phyloP scores from a whole-genome alignment of 306 rosid species.

The Parietaria judaica region DNA sequence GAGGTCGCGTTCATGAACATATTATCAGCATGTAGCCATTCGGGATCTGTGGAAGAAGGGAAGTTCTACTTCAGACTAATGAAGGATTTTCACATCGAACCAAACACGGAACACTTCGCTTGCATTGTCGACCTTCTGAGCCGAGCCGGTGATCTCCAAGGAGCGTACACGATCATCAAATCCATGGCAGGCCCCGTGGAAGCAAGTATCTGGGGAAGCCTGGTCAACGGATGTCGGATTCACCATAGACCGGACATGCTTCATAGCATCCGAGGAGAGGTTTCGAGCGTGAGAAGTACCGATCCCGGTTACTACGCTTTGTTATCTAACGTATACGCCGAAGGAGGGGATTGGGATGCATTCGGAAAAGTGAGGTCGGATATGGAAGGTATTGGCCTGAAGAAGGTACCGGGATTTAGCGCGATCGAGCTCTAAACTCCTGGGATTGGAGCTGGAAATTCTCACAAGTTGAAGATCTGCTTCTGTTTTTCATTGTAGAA shows the following conservation, averaged over 20 bases:
- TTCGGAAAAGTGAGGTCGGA: constrained; percentile 63
- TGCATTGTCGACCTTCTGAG: constrained; percentile 77
- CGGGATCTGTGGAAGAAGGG: constrained; percentile 70
- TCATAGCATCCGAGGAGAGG: constrained; percentile 37
- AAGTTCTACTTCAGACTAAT: constrained; percentile 48
- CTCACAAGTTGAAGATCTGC: too few species aligned
- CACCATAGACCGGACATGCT: constrained; percentile 61
- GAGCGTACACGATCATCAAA: constrained; percentile 57
- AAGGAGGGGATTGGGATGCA: constrained; percentile 76
- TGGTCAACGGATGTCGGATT: constrained; percentile 85
- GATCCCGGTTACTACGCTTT: constrained; percentile 86
- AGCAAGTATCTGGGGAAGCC: constrained; percentile 81
- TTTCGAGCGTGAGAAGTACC: constrained; percentile 39
- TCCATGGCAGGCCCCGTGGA: constrained; percentile 39
- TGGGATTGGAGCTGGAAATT: constrained; percentile 49
- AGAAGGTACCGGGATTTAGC: constrained; percentile 83
- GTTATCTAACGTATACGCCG: constrained; percentile 77
- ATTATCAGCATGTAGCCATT: constrained; percentile 82
- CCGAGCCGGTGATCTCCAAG: constrained; percentile 69
- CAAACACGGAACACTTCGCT: constrained; percentile 61
- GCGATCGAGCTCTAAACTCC: constrained; percentile 53
- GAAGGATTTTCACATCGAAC: constrained; percentile 47
- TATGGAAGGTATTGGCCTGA: constrained; percentile 65
- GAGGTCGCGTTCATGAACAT: constrained; percentile 81
- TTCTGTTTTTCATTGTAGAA: too few species aligned